Evolutionary conservation across 306 rosid genomes (phyloP).

Genomic region (Potentilla sterilis): DNA sequence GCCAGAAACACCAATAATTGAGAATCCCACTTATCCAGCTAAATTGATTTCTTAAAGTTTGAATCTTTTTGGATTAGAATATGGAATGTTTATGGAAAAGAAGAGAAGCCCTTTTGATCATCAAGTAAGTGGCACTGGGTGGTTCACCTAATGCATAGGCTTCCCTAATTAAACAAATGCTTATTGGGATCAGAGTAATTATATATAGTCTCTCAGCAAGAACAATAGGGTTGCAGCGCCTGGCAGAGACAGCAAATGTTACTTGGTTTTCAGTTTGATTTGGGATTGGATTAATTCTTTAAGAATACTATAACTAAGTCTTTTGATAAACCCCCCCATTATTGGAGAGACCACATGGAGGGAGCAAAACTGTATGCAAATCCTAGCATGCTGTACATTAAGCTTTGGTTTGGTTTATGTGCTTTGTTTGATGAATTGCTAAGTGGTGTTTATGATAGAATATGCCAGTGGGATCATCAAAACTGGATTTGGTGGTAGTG

Average conservation of each 20-base stretch:
- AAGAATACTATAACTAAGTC: background rate
- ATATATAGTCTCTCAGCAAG: background rate
- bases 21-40: conserved; percentile 6
- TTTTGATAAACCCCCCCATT: conserved; percentile 32
- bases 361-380: conserved; percentile 21
- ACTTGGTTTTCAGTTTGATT: conserved; percentile 20
- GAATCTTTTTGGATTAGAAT: conserved; percentile 11
- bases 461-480: conserved; percentile 2
- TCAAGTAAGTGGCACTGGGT: conserved; percentile 28
- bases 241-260: conserved; percentile 18
- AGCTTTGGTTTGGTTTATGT: background rate
- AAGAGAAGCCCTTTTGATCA: conserved; percentile 21
- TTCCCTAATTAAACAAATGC: conserved; percentile 23
- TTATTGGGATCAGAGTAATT: conserved; percentile 48
- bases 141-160: conserved; percentile 27
- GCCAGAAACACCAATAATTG: conserved; percentile 57
- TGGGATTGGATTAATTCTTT: conserved; percentile 9
- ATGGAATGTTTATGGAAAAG: conserved; percentile 33
- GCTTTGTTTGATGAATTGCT: background rate
- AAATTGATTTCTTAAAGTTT: background rate
- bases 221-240: conserved; percentile 36
- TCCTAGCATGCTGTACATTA: background rate
- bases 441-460: conserved; percentile 1
- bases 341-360: conserved; percentile 50
- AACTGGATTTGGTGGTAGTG: conserved; percentile 24